Base-by-base conservation (phyloP, 176 grass and related monocot genomes). In the Tillandsia fasciculata region DNA sequence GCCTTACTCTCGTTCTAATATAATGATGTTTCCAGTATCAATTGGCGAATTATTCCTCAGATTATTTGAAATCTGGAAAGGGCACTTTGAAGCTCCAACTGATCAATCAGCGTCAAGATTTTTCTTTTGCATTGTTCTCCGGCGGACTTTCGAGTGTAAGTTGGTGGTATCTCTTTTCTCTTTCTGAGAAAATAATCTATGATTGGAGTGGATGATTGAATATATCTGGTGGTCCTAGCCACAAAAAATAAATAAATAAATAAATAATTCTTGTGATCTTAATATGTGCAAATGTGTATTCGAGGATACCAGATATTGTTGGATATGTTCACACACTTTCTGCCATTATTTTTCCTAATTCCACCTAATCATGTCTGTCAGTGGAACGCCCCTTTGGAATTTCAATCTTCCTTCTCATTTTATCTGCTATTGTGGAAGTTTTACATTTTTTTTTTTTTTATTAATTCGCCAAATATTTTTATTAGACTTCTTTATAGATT, bases 31-130 rank as follows among this genome's bases (percentile, higher is more conserved):
- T 81, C 14, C 66, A 96, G 92, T 96, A 91, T 64, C 86, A 96
- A 56, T 61, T 91, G 48, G 86, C 86, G 0, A 91, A 91, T 51
- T 83, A 89, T 49, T 91, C 88, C 3, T 73, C 79, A 6, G 58
- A 69, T 51, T 96, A 92, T 64, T 6, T 9, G 8, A 66, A 26
- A 8, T 70, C 83, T 2, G 79, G 86, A 2, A 87, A 77, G 73
- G 83, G 86, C 2, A 24, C 22, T 12, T 49, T 96, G 4, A 89
- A 65, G 48, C 86, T 96, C 29, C 86, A 74, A 56, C 22, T 96
- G 67, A 96, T 96, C 72, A 96, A 96, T 54, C 92, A 96, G 61
- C 53, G 88, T 9, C 82, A 82, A 26, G 88, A 96, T 20, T 92
- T 96, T 27, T 87, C 93, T n/a, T 83, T 96, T 49, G 83, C 70